These are phyloP conservation scores for Saposhnikovia divaricata DNA, from an alignment of 129 eudicot species.

Conservation along the genomic window DNA sequence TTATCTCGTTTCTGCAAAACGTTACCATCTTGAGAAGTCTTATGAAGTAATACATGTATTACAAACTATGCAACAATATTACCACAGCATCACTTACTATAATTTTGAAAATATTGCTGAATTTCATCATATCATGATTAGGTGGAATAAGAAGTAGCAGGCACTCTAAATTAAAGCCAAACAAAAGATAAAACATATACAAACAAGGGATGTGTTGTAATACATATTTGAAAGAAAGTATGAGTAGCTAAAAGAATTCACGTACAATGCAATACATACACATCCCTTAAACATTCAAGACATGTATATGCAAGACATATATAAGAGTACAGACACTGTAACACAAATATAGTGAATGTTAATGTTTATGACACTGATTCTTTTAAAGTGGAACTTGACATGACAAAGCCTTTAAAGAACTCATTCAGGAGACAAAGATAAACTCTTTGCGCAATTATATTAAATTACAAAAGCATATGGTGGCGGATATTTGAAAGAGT, in stretches of 20 bases:
- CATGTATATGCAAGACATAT: no score
- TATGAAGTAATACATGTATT: background rate
- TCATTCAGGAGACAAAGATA: no score
- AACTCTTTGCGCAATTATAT: background rate
- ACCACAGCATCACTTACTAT: background rate
- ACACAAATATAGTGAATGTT: background rate
- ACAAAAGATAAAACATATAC: background rate
- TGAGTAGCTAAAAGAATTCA: background rate
- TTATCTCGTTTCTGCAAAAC: constrained; percentile 72
- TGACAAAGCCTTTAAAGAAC: background rate
- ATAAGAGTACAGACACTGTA: background rate
- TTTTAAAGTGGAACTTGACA: background rate
- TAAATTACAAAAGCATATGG: background rate
- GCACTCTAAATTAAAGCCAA: background rate
- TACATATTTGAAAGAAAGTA: background rate
- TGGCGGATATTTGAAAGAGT: no score
- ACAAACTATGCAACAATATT: background rate
- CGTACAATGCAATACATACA: background rate
- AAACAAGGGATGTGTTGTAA: background rate
- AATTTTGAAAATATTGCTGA: background rate
- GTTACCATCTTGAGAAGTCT: background rate
- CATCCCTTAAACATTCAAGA: no score
- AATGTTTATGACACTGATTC: background rate
- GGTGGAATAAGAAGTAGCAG: background rate
- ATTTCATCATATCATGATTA: background rate